Conservation (phyloP, 768 basidiomycete genomes). For the Serendipita sp. region DNA sequence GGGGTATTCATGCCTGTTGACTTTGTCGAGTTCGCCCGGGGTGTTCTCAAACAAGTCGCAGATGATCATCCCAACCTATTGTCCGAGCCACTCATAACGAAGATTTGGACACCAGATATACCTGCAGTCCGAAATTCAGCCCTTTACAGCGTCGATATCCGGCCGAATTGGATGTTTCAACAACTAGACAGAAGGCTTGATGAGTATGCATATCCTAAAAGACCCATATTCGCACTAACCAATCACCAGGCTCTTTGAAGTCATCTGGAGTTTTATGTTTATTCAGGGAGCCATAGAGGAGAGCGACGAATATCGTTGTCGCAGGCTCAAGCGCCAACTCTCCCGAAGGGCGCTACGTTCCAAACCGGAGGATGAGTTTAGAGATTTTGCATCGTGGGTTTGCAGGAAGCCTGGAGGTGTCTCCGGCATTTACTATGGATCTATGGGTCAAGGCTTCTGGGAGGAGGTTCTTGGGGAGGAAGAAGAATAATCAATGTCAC, state of each 20-base stretch:
- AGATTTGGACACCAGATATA: not conserved
- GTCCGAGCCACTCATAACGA: not conserved
- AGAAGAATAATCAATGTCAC: not conserved
- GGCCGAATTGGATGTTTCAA: not conserved
- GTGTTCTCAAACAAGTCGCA: not conserved
- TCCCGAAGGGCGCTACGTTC: not conserved
- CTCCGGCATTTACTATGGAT: not conserved
- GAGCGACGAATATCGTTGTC: not conserved
- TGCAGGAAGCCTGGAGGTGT: not conserved
- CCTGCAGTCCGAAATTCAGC: not conserved
- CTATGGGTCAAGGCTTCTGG: constrained; percentile 6
- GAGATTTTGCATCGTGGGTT: not conserved
- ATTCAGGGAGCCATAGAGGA: not conserved
- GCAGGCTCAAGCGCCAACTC: not conserved
- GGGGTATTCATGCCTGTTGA: not conserved
- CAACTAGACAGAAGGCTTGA: constrained; percentile 5
- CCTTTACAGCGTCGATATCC: not conserved
- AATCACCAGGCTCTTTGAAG: not conserved
- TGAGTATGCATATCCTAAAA: not conserved
- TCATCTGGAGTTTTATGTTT: not conserved
- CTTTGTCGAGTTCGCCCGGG: constrained; percentile 1
- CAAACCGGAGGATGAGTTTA: not conserved
- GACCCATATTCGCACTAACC: not conserved
- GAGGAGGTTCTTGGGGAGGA: not conserved
- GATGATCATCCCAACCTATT: not conserved